Evolutionary conservation across 1,284 basidiomycete genomes (phyloP).

Genomic region (Stereum hirsutum): DNA sequence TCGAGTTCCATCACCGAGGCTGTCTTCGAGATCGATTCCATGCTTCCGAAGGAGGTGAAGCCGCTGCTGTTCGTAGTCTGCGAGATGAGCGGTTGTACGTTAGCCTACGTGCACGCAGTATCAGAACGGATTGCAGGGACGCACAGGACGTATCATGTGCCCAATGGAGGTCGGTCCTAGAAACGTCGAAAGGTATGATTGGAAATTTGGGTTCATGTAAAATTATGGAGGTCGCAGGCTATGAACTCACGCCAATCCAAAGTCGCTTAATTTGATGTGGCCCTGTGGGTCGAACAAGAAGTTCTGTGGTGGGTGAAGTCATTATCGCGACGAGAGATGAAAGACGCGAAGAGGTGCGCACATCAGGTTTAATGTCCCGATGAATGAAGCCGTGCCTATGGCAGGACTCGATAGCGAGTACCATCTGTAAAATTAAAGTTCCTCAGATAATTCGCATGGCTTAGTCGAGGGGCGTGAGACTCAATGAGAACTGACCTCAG

Average conservation of each 20-base stretch:
- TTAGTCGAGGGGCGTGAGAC: too few relatives aligned
- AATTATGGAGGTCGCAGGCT: slow-evolving; percentile 1
- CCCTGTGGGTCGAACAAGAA: slow-evolving; percentile 91
- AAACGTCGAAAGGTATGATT: slow-evolving; percentile 9
- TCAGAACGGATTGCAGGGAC: slow-evolving; percentile 12
- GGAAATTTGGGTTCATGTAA: slow-evolving; percentile 8
- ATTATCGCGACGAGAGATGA: slow-evolving; percentile 4
- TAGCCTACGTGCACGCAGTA: not conserved
- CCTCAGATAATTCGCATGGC: too few relatives aligned
- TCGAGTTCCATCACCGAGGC: slow-evolving; percentile 49
- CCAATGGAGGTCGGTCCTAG: slow-evolving; percentile 79
- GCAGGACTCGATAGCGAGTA: slow-evolving; percentile 91
- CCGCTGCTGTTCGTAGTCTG: slow-evolving; percentile 93
- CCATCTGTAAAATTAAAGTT: slow-evolving; percentile 57
- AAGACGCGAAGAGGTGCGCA: slow-evolving; percentile 28
- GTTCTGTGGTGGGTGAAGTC: slow-evolving; percentile 45
- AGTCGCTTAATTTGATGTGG: slow-evolving; percentile 93
- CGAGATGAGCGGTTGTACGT: slow-evolving; percentile 7
- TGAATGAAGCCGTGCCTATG: slow-evolving; percentile 96
- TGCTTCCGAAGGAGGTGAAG: slow-evolving; percentile 84
- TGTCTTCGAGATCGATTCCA: slow-evolving; percentile 88
- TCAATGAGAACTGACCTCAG: slow-evolving; percentile 69
- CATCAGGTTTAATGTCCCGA: slow-evolving; percentile 93
- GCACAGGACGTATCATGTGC: slow-evolving; percentile 86
- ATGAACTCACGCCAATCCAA: slow-evolving; percentile 80